These are phyloP conservation scores for Pleurotus sapidus DNA, from an alignment of 768 basidiomycete genomes.

Conservation along the genomic window DNA sequence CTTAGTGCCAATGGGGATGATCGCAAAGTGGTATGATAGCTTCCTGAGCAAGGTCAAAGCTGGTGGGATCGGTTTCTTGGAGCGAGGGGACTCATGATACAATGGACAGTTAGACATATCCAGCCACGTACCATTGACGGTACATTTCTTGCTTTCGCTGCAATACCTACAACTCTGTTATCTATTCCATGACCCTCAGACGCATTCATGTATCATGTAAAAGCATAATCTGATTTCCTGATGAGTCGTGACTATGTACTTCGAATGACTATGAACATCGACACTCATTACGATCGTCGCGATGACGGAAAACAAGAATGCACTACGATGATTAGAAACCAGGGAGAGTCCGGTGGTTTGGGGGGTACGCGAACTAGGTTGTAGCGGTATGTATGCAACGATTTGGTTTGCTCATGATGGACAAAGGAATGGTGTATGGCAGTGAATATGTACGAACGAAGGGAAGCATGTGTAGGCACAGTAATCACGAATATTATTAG, in stretches of 20 bases:
- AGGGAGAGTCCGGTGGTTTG: not conserved
- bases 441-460: not conserved
- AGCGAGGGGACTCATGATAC: slow-evolving; percentile 36
- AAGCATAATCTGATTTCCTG: too few relatives aligned
- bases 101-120: too few relatives aligned
- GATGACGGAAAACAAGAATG: not conserved
- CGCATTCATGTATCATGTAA: too few relatives aligned
- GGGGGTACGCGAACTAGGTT: not conserved
- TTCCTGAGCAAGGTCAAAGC: slow-evolving; percentile 58
- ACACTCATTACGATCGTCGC: not conserved
- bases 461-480: not conserved
- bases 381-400: not conserved
- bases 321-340: not conserved
- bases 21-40: slow-evolving; percentile 71
- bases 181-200: too few relatives aligned
- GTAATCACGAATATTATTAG: not conserved
- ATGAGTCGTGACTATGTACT: not conserved
- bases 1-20: slow-evolving; percentile 57
- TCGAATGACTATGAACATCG: not conserved
- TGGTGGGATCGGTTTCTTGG: slow-evolving; percentile 62
- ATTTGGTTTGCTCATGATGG: not conserved
- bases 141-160: too few relatives aligned
- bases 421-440: not conserved
- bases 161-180: too few relatives aligned
- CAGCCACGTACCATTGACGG: too few relatives aligned